phyloP scores from a whole-genome alignment of 441 rosid genomes.

The Kokia cookei region DNA sequence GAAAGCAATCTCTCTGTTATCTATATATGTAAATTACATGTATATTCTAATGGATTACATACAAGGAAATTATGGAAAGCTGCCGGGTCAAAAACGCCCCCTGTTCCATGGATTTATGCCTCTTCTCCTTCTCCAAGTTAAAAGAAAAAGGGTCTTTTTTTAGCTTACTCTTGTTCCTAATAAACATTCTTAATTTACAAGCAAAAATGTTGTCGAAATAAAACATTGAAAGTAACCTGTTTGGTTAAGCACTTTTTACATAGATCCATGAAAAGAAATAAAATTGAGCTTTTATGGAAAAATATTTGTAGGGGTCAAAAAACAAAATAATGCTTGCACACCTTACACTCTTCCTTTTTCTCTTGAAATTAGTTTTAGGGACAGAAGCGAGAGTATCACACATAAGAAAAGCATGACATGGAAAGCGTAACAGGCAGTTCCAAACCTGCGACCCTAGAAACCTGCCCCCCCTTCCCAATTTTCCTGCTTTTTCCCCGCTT shows the following conservation, averaged over 20 bases:
- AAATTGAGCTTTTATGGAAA: not conserved
- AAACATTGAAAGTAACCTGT: not conserved
- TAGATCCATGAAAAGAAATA: not conserved
- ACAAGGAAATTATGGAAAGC: not conserved
- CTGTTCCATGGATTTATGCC: not conserved
- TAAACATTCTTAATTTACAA: not conserved
- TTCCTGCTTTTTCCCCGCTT: slow-evolving; percentile 27
- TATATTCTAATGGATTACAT: not conserved
- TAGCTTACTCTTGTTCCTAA: not conserved
- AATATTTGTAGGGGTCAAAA: not conserved
- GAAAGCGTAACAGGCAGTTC: slow-evolving; percentile 32
- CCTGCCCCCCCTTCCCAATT: slow-evolving; percentile 27
- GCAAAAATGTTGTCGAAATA: not conserved
- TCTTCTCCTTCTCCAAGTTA: not conserved
- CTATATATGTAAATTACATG: not conserved
- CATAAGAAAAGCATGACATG: slow-evolving; percentile 76
- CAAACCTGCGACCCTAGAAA: slow-evolving; percentile 33
- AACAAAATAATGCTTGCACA: not conserved
- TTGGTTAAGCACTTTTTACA: not conserved
- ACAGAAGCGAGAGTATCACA: slow-evolving; percentile 19
- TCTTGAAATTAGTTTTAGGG: slow-evolving; percentile 12
- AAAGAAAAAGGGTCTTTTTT: not conserved
- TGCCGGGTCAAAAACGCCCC: not conserved
- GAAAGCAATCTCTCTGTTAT: not conserved
- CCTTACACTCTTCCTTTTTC: not conserved